These are phyloP conservation scores for Auricularia heimuer DNA, from an alignment of 768 basidiomycete genomes.

Conservation along the genomic window DNA sequence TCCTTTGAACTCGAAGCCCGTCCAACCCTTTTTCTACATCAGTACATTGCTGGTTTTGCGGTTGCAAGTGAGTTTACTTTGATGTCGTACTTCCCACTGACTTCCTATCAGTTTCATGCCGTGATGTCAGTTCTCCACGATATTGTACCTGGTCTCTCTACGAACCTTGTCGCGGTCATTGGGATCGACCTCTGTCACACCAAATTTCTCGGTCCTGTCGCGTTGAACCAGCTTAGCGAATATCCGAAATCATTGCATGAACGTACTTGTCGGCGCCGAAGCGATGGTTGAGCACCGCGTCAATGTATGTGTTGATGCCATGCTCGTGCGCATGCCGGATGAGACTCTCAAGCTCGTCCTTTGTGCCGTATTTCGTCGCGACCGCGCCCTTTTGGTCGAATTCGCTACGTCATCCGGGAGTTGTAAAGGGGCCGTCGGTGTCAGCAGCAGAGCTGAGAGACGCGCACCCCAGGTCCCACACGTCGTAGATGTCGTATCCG, in stretches of 20 bases:
- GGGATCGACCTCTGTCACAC: constrained; percentile 24
- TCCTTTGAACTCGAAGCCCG: constrained; percentile 28
- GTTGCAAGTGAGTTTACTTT: constrained; percentile 12
- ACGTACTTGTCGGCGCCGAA: constrained; percentile 25
- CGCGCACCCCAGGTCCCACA: constrained; percentile 11
- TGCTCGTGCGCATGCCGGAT: constrained; percentile 24
- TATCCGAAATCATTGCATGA: neutral
- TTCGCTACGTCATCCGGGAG: constrained; percentile 7
- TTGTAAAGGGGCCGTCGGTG: neutral
- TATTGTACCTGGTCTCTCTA: no score
- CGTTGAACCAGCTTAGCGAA: neutral
- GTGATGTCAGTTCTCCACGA: no score
- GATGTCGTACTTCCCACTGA: constrained; percentile 26
- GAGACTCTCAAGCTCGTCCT: constrained; percentile 25
- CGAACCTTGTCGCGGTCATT: constrained; percentile 21
- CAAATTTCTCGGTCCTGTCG: constrained; percentile 20
- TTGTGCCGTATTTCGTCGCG: constrained; percentile 29
- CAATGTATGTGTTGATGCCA: constrained; percentile 26
- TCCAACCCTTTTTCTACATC: constrained; percentile 11
- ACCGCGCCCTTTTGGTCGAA: constrained; percentile 11
- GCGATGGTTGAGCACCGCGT: constrained; percentile 28
- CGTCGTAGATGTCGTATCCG: constrained; percentile 17
- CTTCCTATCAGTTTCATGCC: constrained; percentile 5
- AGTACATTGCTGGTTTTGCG: no score
- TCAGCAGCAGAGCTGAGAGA: neutral